phyloP scores from a whole-genome alignment of 2,329 filamentous ascomycete genomes.

The Purpureocillium lavendulum region DNA sequence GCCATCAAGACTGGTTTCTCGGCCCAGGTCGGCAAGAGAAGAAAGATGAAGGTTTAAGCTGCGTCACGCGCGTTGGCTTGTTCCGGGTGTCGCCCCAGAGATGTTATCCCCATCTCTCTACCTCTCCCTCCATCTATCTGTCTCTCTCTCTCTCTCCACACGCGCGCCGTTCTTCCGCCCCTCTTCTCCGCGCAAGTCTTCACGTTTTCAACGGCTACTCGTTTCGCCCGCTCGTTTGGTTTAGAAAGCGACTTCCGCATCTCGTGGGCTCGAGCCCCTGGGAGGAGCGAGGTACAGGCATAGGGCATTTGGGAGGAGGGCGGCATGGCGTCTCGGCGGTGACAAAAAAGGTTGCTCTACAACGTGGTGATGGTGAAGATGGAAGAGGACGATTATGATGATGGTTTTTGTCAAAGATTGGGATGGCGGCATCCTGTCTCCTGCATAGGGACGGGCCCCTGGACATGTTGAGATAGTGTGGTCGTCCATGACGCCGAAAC shows the following conservation, averaged over 20 bases:
- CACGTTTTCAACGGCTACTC: neutral
- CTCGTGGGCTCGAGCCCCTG: neutral
- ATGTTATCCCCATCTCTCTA: no score
- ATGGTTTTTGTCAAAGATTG: no score
- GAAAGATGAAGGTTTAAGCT: slow-evolving; percentile 76
- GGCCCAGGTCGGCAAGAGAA: slow-evolving; percentile 97
- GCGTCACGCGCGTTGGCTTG: no score
- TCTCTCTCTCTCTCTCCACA: neutral
- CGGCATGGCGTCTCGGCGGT: neutral
- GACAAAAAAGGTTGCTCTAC: neutral
- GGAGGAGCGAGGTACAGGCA: no score
- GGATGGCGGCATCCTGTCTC: no score
- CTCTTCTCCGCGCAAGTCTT: neutral
- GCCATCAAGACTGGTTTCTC: slow-evolving; percentile 99
- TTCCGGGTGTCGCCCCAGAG: no score
- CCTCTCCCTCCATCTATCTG: neutral
- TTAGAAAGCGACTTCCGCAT: neutral
- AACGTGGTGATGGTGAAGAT: neutral
- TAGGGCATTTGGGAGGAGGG: no score
- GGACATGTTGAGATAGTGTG: no score
- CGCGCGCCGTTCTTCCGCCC: slow-evolving; percentile 3
- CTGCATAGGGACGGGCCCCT: no score
- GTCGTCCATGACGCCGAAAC: slow-evolving; percentile 8
- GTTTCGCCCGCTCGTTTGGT: neutral
- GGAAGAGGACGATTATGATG: no score